A percentile compares a stretch with the other conserved stretches of the same genome.
phyloP scores from a whole-genome alignment of 352 stramenopile species.

The Thraustochytrium sp. region DNA sequence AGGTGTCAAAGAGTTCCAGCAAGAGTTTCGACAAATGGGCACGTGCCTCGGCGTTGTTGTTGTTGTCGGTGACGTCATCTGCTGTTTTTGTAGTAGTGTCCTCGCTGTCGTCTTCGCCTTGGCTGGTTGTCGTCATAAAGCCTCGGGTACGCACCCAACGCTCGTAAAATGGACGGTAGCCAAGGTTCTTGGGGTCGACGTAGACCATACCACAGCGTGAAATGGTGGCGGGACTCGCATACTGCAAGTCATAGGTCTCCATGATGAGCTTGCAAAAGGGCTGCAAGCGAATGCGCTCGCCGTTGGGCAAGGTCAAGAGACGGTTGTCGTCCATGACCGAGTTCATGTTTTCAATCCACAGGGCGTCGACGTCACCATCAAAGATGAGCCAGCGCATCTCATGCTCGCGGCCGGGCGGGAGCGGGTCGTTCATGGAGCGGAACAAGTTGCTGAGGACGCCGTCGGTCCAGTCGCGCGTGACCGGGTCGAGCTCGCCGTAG shows the following conservation, averaged over 20 bases:
- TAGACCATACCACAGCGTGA: constrained; percentile 92
- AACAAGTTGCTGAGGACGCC: constrained; percentile 88
- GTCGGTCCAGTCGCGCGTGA: constrained; percentile 91
- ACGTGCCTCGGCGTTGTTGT: no score
- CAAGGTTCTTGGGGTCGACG: constrained; percentile 91
- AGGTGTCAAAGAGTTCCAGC: constrained; percentile 83
- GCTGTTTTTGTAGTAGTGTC: constrained; percentile 14
- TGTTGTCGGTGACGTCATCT: no score
- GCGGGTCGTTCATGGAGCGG: constrained; percentile 83
- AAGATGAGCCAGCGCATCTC: constrained; percentile 91
- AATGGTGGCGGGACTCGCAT: constrained; percentile 87
- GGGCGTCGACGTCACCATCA: constrained; percentile 88
- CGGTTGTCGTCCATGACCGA: constrained; percentile 96
- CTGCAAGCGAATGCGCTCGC: constrained; percentile 85
- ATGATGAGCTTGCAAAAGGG: constrained; percentile 85
- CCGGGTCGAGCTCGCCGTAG: constrained; percentile 87
- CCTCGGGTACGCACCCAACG: constrained; percentile 75
- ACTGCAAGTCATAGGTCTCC: constrained; percentile 90
- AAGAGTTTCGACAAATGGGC: constrained; percentile 48
- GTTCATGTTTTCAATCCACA: constrained; percentile 97
- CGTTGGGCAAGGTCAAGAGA: constrained; percentile 86
- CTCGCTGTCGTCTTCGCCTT: neutral
- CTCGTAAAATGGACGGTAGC: constrained; percentile 87
- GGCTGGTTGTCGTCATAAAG: neutral
- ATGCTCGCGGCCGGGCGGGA: constrained; percentile 76